These are phyloP conservation scores for Alloascoidea hylecoeti DNA, from an alignment of 805 yeast species.

Conservation along the genomic window DNA sequence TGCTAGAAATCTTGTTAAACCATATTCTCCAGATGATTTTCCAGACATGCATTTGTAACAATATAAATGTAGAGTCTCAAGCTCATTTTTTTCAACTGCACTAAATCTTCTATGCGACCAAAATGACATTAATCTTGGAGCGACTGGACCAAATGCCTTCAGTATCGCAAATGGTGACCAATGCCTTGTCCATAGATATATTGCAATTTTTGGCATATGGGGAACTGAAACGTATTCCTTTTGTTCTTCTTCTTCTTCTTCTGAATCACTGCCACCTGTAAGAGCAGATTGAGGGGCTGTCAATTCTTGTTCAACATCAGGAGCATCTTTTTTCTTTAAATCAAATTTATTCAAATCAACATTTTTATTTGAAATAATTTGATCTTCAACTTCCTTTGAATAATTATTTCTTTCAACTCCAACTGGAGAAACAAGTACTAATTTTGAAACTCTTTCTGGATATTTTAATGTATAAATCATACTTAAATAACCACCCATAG, in stretches of 20 bases:
- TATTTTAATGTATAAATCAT: conserved; percentile 45
- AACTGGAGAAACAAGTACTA: not conserved
- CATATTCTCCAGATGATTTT: conserved; percentile 52
- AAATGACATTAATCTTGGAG: conserved; percentile 30
- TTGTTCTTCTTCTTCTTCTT: too few relatives aligned
- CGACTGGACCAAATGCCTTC: conserved; percentile 36
- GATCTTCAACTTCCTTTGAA: not conserved
- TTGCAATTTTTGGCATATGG: too few relatives aligned
- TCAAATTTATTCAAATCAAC: too few relatives aligned
- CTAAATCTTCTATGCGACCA: conserved; percentile 43
- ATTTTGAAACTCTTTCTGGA: conserved; percentile 33
- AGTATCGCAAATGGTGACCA: conserved; percentile 40
- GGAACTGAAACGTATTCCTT: too few relatives aligned
- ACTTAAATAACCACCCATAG: conserved; percentile 67
- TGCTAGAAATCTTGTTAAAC: conserved; percentile 42
- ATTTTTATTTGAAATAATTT: not conserved
- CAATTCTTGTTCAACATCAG: conserved; percentile 3
- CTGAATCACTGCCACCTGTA: too few relatives aligned
- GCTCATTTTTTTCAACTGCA: conserved; percentile 12
- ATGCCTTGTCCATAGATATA: conserved; percentile 37
- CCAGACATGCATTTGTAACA: conserved; percentile 36
- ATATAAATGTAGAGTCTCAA: conserved; percentile 35
- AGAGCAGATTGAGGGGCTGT: too few relatives aligned
- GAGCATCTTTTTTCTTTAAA: conserved; percentile 5
- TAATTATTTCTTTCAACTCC: not conserved